Evolutionary conservation across 2,329 filamentous ascomycete species (phyloP).

Genomic region (Aspergillus cejpii): DNA sequence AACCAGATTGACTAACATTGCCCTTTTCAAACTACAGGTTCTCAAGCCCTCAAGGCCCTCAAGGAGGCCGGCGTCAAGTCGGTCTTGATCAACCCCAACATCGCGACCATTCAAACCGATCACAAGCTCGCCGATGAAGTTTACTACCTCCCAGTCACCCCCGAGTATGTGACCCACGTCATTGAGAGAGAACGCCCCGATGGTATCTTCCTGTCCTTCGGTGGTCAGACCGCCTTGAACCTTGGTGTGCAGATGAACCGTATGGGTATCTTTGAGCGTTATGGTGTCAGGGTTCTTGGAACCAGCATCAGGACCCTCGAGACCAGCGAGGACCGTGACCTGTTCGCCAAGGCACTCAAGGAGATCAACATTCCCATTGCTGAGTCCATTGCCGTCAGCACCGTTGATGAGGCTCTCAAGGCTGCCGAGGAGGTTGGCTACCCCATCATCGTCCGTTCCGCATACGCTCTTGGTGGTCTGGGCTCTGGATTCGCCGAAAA

Average conservation of each 20-base stretch:
- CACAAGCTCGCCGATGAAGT: constrained; percentile 94
- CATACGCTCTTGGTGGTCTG: constrained; percentile 91
- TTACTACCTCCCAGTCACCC: constrained; percentile 95
- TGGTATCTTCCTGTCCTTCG: constrained; percentile 94
- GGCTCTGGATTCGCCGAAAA: constrained; percentile 95
- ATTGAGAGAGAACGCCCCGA: constrained; percentile 94
- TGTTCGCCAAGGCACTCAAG: constrained; percentile 90
- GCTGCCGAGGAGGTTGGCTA: constrained; percentile 86
- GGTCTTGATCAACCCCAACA: constrained; percentile 95
- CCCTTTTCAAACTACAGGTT: constrained; percentile 51
- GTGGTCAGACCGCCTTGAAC: constrained; percentile 94
- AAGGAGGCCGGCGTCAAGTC: constrained; percentile 91
- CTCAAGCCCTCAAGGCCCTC: constrained; percentile 91
- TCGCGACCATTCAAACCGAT: constrained; percentile 96
- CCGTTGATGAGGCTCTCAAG: constrained; percentile 82
- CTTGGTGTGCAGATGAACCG: constrained; percentile 96
- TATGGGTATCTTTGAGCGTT: constrained; percentile 89
- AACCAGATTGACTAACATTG: constrained; percentile 16
- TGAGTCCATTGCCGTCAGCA: constrained; percentile 86
- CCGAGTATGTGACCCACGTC: constrained; percentile 95
- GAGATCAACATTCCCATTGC: constrained; percentile 98
- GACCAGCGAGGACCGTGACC: constrained; percentile 89
- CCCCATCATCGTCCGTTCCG: constrained; percentile 95
- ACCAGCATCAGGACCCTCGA: constrained; percentile 92
- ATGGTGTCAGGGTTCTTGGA: constrained; percentile 89